Evolutionary conservation across 1,139 yeast species (phyloP).

Genomic region (Zygoascus hellenicus): DNA sequence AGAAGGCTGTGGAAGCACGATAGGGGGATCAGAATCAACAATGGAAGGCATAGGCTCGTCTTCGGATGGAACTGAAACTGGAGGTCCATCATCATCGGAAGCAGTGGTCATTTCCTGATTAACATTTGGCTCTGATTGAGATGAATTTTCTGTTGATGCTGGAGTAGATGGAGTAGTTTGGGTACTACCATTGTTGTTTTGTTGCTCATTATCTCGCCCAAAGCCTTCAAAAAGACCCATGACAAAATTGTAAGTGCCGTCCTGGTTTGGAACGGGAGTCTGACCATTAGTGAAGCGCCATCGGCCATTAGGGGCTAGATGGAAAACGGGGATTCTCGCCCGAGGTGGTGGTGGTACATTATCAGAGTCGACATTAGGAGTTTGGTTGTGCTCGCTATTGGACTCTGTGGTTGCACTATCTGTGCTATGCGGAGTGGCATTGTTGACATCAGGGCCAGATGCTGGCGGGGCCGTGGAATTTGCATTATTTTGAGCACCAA

Average conservation of each 20-base stretch:
- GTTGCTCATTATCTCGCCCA: not conserved
- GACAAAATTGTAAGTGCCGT: too few species aligned
- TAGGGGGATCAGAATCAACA: not conserved
- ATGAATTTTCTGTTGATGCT: not conserved
- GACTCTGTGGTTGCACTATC: not conserved
- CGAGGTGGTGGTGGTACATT: too few species aligned
- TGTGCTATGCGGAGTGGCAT: slow-evolving; percentile 3
- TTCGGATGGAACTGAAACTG: not conserved
- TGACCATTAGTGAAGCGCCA: too few species aligned
- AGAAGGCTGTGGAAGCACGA: not conserved
- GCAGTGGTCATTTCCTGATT: not conserved
- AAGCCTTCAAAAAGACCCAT: too few species aligned
- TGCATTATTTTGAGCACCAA: slow-evolving; percentile 7
- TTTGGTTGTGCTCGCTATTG: not conserved
- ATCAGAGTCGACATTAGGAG: too few species aligned
- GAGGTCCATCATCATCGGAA: not conserved
- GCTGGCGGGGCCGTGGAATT: slow-evolving; percentile 1
- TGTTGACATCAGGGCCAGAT: not conserved
- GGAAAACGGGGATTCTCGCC: too few species aligned
- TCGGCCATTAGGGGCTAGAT: too few species aligned
- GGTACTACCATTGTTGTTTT: not conserved
- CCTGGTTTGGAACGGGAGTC: too few species aligned
- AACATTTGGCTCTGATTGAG: not conserved
- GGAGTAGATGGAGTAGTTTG: not conserved
- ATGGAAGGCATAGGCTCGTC: not conserved